Evolutionary conservation across 106 monocot genomes (phyloP).

Genomic region (Acorus calamus): DNA sequence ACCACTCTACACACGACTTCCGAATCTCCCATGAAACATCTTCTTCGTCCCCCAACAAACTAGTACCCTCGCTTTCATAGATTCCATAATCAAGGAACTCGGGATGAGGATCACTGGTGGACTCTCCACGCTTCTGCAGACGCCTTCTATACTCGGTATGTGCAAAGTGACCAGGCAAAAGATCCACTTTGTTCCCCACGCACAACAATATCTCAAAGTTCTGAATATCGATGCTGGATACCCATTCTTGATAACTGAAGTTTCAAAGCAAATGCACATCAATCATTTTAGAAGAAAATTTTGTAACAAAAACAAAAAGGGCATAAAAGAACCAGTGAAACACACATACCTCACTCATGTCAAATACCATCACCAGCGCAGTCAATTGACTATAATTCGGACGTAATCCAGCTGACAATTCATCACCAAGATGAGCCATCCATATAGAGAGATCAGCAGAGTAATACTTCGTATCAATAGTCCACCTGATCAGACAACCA

Average conservation of each 20-base stretch:
- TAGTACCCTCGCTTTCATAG: conserved; percentile 59
- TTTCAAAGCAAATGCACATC: not conserved
- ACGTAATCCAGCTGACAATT: conserved; percentile 41
- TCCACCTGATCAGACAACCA: conserved; percentile 63
- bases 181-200: conserved; percentile 93
- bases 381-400: conserved; percentile 40
- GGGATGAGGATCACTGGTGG: conserved; percentile 43
- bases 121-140: conserved; percentile 58
- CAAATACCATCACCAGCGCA: conserved; percentile 92
- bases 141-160: conserved; percentile 71
- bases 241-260: conserved; percentile 67
- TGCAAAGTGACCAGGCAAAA: conserved; percentile 79
- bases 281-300: not conserved
- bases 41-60: conserved; percentile 68
- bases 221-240: conserved; percentile 39
- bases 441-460: conserved; percentile 83
- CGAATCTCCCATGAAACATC: conserved; percentile 32
- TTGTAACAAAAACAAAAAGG: not conserved
- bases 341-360: conserved; percentile 76
- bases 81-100: conserved; percentile 75
- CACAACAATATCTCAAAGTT: conserved; percentile 81
- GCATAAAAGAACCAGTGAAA: conserved; percentile 1
- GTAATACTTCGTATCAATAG: conserved; percentile 92
- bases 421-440: conserved; percentile 62
- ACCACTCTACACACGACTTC: conserved; percentile 67